Conservation (phyloP, 2,329 filamentous ascomycete species). For the Claviceps arundinis region DNA sequence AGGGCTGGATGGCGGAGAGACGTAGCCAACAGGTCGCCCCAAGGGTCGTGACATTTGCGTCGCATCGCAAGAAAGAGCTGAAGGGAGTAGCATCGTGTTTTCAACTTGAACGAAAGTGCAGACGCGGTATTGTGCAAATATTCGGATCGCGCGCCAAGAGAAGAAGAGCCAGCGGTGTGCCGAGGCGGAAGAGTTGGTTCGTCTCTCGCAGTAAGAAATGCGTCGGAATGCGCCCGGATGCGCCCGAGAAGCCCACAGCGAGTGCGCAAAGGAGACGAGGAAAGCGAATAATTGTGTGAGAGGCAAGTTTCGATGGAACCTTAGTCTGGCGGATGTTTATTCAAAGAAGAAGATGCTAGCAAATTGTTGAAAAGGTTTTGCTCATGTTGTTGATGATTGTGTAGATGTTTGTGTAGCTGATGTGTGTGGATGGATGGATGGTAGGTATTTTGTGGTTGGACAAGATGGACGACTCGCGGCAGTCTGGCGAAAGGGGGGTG, state of each 20-base stretch:
- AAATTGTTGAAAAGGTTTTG: background rate
- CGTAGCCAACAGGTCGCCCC: constrained; percentile 33
- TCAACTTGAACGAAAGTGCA: background rate
- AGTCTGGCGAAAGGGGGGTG: background rate
- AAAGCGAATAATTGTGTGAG: background rate
- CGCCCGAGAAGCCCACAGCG: background rate
- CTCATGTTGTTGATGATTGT: background rate
- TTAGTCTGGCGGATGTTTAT: background rate
- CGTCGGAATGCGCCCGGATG: constrained; percentile 4
- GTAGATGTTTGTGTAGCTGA: background rate
- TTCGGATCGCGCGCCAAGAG: background rate
- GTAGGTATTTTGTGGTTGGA: background rate
- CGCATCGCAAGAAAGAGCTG: constrained; percentile 43
- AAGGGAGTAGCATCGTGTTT: constrained; percentile 42
- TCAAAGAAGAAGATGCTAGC: background rate
- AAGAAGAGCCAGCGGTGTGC: background rate
- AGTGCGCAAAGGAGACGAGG: background rate
- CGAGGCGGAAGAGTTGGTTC: background rate
- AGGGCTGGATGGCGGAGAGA: constrained; percentile 46
- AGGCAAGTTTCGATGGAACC: background rate
- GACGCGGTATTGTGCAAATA: background rate
- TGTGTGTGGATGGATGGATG: background rate
- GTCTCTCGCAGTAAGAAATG: background rate
- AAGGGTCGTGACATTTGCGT: constrained; percentile 30
- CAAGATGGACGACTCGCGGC: background rate